Conservation (phyloP, 2,329 filamentous ascomycete species). For the Fusarium bactridioides region DNA sequence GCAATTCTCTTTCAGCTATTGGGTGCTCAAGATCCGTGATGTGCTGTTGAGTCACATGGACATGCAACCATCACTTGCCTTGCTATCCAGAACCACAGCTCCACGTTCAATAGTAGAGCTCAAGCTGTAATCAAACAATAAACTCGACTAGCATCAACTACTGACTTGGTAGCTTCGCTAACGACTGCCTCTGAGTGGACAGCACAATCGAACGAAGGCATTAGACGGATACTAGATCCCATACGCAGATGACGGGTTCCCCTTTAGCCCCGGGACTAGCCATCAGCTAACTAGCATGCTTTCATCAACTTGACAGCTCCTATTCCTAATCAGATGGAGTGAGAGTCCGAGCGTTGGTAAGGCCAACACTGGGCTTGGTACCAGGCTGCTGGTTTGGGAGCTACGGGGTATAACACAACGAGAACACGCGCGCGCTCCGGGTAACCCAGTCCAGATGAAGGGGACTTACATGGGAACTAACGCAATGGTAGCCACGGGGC, state of each 20-base stretch:
- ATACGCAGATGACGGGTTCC: no score
- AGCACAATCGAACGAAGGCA: background rate
- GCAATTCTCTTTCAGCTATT: background rate
- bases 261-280: background rate
- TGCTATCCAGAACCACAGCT: no score
- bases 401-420: no score
- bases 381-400: background rate
- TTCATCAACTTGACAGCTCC: background rate
- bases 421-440: background rate
- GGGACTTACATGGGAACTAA: background rate
- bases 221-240: no score
- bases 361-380: background rate
- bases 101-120: background rate
- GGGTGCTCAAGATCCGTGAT: background rate
- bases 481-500: accelerated
- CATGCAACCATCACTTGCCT: background rate
- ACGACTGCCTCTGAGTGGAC: accelerated
- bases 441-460: accelerated
- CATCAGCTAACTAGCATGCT: background rate
- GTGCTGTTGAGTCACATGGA: background rate
- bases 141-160: accelerated
- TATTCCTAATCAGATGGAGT: background rate
- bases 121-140: accelerated
- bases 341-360: background rate
- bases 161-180: background rate